Percentiles rank a stretch among this genome's conserved stretches.
These are phyloP conservation scores for Mycena metata DNA, from an alignment of 768 basidiomycete species.

Conservation along the genomic window DNA sequence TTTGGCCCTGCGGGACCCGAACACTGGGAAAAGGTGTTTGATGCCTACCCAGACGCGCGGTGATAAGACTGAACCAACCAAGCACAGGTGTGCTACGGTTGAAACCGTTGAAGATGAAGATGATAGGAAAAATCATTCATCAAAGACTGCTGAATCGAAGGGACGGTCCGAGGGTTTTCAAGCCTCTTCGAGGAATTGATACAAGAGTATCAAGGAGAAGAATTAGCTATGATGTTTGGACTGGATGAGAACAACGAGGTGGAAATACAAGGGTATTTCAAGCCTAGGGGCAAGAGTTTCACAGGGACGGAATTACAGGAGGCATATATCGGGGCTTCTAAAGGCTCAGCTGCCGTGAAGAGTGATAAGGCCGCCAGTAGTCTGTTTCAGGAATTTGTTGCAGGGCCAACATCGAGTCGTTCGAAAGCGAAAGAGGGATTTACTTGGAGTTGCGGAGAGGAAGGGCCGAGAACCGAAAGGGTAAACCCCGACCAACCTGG, in stretches of 20 bases:
- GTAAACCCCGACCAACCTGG: too few species aligned
- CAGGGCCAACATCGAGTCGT: too few species aligned
- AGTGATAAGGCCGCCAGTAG: too few species aligned
- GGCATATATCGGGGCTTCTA: too few species aligned
- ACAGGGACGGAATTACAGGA: too few species aligned
- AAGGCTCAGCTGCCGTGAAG: too few species aligned
- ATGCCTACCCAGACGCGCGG: conserved; percentile 3
- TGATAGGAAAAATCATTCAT: too few species aligned
- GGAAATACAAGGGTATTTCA: conserved; percentile 10
- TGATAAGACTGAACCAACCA: too few species aligned
- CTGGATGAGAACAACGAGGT: conserved; percentile 4
- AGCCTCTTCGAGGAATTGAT: conserved; percentile 27
- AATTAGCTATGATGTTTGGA: conserved; percentile 10
- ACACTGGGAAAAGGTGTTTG: conserved; percentile 21
- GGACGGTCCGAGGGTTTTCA: conserved; percentile 14
- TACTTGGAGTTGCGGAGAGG: too few species aligned
- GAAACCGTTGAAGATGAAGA: neutral
- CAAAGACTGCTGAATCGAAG: neutral
- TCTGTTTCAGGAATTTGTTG: too few species aligned
- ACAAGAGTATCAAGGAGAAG: neutral
- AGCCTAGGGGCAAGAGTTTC: conserved; percentile 3
- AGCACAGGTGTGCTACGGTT: neutral
- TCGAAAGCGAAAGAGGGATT: too few species aligned
- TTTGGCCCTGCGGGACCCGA: conserved; percentile 44
- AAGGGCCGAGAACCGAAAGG: too few species aligned